Conservation (phyloP, 176 grass and related monocot genomes). For the Microstegium vimineum region DNA sequence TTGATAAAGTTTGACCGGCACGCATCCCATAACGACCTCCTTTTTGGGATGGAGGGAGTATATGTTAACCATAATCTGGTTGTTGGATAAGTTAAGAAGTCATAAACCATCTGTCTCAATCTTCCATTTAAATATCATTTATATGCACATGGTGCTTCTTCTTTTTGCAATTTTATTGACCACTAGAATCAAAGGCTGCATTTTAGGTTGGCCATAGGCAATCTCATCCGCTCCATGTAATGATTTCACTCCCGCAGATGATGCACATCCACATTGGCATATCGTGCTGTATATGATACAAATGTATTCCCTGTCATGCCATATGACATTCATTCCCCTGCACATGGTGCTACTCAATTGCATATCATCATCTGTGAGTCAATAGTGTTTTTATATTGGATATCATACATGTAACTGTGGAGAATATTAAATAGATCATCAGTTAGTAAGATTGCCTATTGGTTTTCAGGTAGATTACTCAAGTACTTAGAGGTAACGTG, state of each 20-base stretch:
- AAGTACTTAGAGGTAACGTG: not conserved
- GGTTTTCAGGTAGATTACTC: slow-evolving; percentile 8
- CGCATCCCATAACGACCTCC: too few species aligned
- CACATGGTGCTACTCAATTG: slow-evolving; percentile 37
- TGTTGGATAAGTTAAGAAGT: slow-evolving; percentile 5
- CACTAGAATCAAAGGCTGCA: slow-evolving; percentile 34
- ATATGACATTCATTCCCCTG: slow-evolving; percentile 21
- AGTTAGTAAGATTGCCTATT: not conserved
- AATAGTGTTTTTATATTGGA: not conserved
- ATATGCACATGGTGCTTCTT: slow-evolving; percentile 32
- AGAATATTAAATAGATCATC: not conserved
- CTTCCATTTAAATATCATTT: slow-evolving; percentile 25
- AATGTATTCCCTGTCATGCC: slow-evolving; percentile 30
- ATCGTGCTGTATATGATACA: not conserved
- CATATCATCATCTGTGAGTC: not conserved
- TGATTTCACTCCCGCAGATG: slow-evolving; percentile 29
- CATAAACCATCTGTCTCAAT: slow-evolving; percentile 9
- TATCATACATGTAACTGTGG: not conserved
- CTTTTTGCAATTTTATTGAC: slow-evolving; percentile 23
- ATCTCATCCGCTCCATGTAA: slow-evolving; percentile 20
- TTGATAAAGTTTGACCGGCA: too few species aligned
- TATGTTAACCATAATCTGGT: not conserved
- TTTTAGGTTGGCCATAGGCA: slow-evolving; percentile 18
- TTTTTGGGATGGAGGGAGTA: too few species aligned
- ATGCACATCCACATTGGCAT: slow-evolving; percentile 19